Evolutionary conservation across 352 stramenopile species (phyloP).

Genomic region (Globisporangium camurandrum): DNA sequence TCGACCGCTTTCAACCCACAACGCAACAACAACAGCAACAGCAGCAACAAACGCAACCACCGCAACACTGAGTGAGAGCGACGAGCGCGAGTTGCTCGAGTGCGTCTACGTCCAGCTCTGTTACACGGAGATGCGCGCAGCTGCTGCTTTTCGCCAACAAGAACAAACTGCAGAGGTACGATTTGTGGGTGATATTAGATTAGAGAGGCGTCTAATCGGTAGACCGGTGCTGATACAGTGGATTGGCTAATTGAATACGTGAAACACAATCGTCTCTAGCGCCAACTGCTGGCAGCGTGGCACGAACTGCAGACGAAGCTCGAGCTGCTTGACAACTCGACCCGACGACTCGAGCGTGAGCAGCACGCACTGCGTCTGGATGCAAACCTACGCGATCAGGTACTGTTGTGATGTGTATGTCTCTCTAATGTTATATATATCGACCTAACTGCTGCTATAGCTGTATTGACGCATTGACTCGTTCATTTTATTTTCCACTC

Average conservation of each 20-base stretch:
- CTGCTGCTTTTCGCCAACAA: constrained; percentile 31
- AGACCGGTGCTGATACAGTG: too few relatives aligned
- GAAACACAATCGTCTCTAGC: too few relatives aligned
- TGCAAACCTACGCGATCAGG: constrained; percentile 21
- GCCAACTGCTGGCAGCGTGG: constrained; percentile 37
- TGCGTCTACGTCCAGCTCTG: constrained; percentile 45
- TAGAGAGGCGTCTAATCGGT: too few relatives aligned
- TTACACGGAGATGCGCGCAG: constrained; percentile 30
- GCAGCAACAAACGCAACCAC: background rate
- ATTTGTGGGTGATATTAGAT: too few relatives aligned
- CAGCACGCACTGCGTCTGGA: constrained; percentile 19
- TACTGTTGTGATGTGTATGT: constrained; percentile 2
- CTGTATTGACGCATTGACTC: constrained; percentile 4
- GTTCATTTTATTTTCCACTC: too few relatives aligned
- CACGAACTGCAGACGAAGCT: constrained; percentile 40
- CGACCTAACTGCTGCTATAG: background rate
- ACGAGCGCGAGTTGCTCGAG: constrained; percentile 45
- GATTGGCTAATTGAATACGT: too few relatives aligned
- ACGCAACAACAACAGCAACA: background rate
- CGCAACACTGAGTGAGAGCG: constrained; percentile 5
- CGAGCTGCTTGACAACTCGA: constrained; percentile 34
- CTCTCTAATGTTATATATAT: background rate
- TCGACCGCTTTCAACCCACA: background rate
- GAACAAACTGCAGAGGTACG: constrained; percentile 39
- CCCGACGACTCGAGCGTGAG: constrained; percentile 32